phyloP scores from a whole-genome alignment of 768 basidiomycete genomes.

The Pulveroboletus sp. region DNA sequence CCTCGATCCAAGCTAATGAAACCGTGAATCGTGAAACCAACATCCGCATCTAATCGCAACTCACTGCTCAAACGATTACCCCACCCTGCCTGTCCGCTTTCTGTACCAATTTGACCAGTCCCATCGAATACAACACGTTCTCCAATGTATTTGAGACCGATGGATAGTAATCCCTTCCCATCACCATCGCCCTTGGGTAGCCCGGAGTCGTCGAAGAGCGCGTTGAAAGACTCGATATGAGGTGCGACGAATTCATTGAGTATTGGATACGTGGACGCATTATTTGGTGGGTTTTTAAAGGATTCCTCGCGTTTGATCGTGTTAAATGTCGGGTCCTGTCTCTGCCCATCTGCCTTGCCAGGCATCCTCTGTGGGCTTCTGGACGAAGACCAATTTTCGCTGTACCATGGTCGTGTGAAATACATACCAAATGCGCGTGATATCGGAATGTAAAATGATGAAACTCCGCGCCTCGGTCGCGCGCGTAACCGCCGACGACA shows the following conservation, averaged over 20 bases:
- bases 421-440: conserved; percentile 18
- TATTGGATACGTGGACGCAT: conserved; percentile 67
- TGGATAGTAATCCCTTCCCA: conserved; percentile 72
- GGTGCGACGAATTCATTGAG: conserved; percentile 92
- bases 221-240: conserved; percentile 95
- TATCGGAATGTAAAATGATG: conserved; percentile 15
- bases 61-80: conserved; percentile 85
- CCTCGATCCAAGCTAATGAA: conserved; percentile 83
- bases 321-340: conserved; percentile 60
- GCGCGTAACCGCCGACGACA: conserved; percentile 11
- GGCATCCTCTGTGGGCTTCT: conserved; percentile 40
- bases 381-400: conserved; percentile 10
- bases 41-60: conserved; percentile 30
- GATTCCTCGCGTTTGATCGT: conserved; percentile 75
- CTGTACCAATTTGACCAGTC: conserved; percentile 47
- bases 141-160: conserved; percentile 80
- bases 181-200: conserved; percentile 68
- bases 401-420: conserved; percentile 21
- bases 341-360: conserved; percentile 39
- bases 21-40: conserved; percentile 4
- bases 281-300: conserved; percentile 71
- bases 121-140: conserved; percentile 93
- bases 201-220: conserved; percentile 92
- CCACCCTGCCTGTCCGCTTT: conserved; percentile 53
- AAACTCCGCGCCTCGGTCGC: conserved; percentile 20